Percentiles rank a stretch among this genome's conserved stretches.
Evolutionary conservation across 2,329 filamentous ascomycete genomes (phyloP).

Genomic region (Lithohypha guttulata): DNA sequence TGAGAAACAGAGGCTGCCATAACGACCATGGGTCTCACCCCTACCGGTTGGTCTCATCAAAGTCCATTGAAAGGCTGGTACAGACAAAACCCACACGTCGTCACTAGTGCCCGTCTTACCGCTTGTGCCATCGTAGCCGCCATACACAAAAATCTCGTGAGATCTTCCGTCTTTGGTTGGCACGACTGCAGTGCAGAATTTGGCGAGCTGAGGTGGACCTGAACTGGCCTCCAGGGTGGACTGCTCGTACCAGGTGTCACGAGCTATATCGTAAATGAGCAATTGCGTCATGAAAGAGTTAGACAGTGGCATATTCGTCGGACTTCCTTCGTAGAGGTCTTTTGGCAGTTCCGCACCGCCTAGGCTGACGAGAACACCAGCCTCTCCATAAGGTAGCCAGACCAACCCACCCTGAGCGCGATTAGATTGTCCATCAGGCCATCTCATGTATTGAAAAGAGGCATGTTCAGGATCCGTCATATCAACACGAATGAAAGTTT

Average conservation of each 20-base stretch:
- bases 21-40: conserved; percentile 22
- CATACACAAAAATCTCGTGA: conserved; percentile 28
- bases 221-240: conserved; percentile 29
- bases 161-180: conserved; percentile 30
- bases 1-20: conserved; percentile 27
- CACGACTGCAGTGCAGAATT: conserved; percentile 34
- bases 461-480: conserved; percentile 42
- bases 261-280: conserved; percentile 29
- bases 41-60: conserved; percentile 18
- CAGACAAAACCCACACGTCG: conserved; percentile 27
- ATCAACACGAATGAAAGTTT: conserved; percentile 51
- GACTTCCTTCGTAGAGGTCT: conserved; percentile 7
- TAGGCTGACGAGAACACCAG: conserved; percentile 30
- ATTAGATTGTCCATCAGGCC: conserved; percentile 41
- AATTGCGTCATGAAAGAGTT: conserved; percentile 29
- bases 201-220: conserved; percentile 25
- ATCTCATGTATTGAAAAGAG: conserved; percentile 47
- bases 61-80: conserved; percentile 28
- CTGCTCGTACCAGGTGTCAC: conserved; percentile 29
- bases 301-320: conserved; percentile 8
- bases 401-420: conserved; percentile 56
- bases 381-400: conserved; percentile 41
- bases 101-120: conserved; percentile 19
- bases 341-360: conserved; percentile 26
- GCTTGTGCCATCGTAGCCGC: conserved; percentile 26